Conservation (phyloP, 192 early-diverging fungal species). For the Gryganskiella cystojenkinii region DNA sequence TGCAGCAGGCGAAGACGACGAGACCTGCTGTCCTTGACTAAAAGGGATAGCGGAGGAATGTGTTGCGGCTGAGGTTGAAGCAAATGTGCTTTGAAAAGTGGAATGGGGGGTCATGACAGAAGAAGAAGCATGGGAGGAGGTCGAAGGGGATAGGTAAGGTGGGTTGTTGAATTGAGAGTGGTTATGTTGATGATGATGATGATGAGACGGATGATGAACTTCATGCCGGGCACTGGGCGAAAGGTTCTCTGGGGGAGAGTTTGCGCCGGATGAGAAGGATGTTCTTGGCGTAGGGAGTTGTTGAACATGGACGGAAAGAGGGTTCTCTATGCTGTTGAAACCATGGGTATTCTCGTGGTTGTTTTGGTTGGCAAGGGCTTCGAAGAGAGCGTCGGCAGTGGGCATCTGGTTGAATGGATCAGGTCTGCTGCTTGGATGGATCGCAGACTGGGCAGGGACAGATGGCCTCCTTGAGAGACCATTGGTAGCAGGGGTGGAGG, state of each 20-base stretch:
- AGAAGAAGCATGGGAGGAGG: constrained; percentile 19
- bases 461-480: not conserved
- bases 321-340: constrained; percentile 29
- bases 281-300: constrained; percentile 49
- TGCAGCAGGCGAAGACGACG: constrained; percentile 12
- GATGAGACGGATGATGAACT: constrained; percentile 8
- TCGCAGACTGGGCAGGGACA: not conserved
- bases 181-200: constrained; percentile 10
- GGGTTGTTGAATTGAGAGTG: constrained; percentile 13
- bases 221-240: no score
- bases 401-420: constrained; percentile 8
- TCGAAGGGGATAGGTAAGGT: constrained; percentile 9
- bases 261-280: constrained; percentile 46
- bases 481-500: not conserved
- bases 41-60: not conserved
- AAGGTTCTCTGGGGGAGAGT: constrained; percentile 43
- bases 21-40: constrained; percentile 2
- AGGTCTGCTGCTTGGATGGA: no score
- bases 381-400: constrained; percentile 47
- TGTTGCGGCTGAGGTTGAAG: constrained; percentile 27
- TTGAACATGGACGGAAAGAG: constrained; percentile 43
- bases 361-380: constrained; percentile 24
- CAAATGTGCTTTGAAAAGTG: constrained; percentile 42
- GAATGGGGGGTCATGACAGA: constrained; percentile 5
- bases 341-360: no score